These are phyloP conservation scores for Moniliella sp. DNA, from an alignment of 1,284 basidiomycete genomes.

Conservation along the genomic window DNA sequence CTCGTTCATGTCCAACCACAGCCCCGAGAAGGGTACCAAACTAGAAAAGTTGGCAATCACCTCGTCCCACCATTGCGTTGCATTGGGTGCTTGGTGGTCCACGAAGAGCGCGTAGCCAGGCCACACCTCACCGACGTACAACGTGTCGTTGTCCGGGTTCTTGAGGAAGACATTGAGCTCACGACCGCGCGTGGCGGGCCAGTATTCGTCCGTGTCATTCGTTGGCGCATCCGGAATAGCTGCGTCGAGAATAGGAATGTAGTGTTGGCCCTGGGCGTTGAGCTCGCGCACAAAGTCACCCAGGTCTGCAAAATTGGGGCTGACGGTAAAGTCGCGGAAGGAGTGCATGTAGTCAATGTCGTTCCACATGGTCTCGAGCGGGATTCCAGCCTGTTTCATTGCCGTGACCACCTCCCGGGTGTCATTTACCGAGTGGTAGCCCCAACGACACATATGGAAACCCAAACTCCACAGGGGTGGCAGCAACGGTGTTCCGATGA, in stretches of 20 bases:
- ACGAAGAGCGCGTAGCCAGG: too few relatives aligned
- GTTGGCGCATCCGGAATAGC: conserved; percentile 29
- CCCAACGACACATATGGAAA: too few relatives aligned
- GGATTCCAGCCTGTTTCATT: conserved; percentile 36
- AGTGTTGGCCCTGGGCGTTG: conserved; percentile 36
- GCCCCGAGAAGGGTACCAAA: too few relatives aligned
- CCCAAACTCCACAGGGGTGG: too few relatives aligned
- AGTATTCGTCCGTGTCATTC: conserved; percentile 33
- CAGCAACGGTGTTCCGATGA: too few relatives aligned
- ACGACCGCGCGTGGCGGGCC: conserved; percentile 9
- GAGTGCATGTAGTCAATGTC: conserved; percentile 49
- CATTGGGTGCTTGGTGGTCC: too few relatives aligned
- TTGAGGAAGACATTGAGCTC: conserved; percentile 17
- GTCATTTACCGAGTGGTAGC: conserved; percentile 11
- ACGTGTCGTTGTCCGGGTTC: conserved; percentile 34
- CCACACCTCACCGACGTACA: conserved; percentile 46
- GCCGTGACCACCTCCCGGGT: conserved; percentile 7
- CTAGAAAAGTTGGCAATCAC: too few relatives aligned
- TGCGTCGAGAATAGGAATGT: conserved; percentile 35
- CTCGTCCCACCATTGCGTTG: too few relatives aligned
- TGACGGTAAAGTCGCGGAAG: conserved; percentile 48
- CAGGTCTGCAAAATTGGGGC: conserved; percentile 48
- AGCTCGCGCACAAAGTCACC: conserved; percentile 45
- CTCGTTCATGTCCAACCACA: too few relatives aligned
- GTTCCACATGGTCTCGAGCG: conserved; percentile 56